Conservation (phyloP, 2,329 filamentous ascomycete species). For the Emmonsiellopsis sp. region DNA sequence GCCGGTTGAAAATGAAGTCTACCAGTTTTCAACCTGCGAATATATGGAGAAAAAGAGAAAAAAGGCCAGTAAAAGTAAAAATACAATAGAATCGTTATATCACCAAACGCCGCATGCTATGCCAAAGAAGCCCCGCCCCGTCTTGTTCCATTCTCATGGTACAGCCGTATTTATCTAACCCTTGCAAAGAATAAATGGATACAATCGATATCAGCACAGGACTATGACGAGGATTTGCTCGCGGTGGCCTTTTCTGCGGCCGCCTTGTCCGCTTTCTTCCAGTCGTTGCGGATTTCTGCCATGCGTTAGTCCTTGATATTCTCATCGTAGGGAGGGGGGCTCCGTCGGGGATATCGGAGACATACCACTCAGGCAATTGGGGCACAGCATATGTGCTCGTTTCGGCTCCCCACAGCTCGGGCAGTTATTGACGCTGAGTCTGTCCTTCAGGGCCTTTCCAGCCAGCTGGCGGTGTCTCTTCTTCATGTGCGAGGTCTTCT, state of each 20-base stretch:
- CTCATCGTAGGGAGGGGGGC: neutral
- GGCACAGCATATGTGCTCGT: slow-evolving; percentile 79
- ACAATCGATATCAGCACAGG: neutral
- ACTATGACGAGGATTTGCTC: neutral
- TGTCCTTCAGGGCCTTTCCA: slow-evolving; percentile 87
- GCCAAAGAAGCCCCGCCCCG: slow-evolving; percentile 1
- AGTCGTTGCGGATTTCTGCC: slow-evolving; percentile 39
- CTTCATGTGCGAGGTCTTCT: slow-evolving; percentile 96
- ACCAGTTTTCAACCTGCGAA: no score
- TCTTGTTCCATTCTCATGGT: neutral
- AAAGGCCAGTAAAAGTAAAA: neutral
- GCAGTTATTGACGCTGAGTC: slow-evolving; percentile 78
- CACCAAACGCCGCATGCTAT: slow-evolving; percentile 10
- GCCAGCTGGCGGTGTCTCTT: slow-evolving; percentile 90
- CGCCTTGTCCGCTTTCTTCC: slow-evolving; percentile 29
- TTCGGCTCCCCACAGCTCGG: slow-evolving; percentile 82
- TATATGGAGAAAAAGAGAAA: neutral
- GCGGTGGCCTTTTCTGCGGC: slow-evolving; percentile 18
- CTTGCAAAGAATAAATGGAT: neutral
- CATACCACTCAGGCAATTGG: slow-evolving; percentile 76
- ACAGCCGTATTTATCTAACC: neutral
- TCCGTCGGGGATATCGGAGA: slow-evolving; percentile 7
- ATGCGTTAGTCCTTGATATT: neutral
- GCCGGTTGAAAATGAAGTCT: no score
- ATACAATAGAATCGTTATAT: slow-evolving; percentile 1